phyloP scores from a whole-genome alignment of 495 filamentous ascomycete genomes.

The Amphirosellinia nigrospora region DNA sequence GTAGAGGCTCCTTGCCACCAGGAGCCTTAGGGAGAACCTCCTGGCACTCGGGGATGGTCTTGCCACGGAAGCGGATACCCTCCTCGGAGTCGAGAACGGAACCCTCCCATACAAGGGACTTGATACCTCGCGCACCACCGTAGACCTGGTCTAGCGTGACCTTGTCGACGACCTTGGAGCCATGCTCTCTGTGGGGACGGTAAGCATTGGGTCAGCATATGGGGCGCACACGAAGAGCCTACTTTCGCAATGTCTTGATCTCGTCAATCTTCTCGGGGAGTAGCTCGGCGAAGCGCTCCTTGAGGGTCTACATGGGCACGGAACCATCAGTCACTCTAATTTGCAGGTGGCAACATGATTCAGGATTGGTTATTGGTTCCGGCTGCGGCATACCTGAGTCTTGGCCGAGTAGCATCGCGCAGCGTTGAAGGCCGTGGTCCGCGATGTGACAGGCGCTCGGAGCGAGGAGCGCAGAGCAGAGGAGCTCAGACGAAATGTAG shows the following conservation, averaged over 20 bases:
- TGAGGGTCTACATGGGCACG: constrained; percentile 73
- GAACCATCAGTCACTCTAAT: neutral
- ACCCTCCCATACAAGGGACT: constrained; percentile 98
- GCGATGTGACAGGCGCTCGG: constrained; percentile 63
- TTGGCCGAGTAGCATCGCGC: constrained; percentile 90
- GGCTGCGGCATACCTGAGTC: constrained; percentile 69
- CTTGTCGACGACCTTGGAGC: constrained; percentile 93
- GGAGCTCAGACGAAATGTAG: constrained; percentile 76
- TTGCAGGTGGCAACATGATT: constrained; percentile 13
- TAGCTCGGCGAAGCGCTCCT: constrained; percentile 96
- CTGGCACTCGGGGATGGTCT: constrained; percentile 99
- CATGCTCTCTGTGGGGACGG: constrained; percentile 71
- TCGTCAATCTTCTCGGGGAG: constrained; percentile 96
- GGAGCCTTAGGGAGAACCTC: constrained; percentile 93
- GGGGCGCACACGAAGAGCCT: constrained; percentile 44
- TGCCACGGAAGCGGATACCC: constrained; percentile 98
- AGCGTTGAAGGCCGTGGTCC: constrained; percentile 78
- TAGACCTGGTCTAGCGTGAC: constrained; percentile 99
- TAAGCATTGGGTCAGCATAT: constrained; percentile 27
- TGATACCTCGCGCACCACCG: constrained; percentile 98
- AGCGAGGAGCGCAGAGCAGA: constrained; percentile 76
- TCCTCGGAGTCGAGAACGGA: constrained; percentile 98
- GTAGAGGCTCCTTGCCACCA: constrained; percentile 93
- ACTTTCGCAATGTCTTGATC: constrained; percentile 98
- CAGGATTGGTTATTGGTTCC: constrained; percentile 21